Conservation (phyloP, 73 alveolate species). For the Paramecium biaurelia region DNA sequence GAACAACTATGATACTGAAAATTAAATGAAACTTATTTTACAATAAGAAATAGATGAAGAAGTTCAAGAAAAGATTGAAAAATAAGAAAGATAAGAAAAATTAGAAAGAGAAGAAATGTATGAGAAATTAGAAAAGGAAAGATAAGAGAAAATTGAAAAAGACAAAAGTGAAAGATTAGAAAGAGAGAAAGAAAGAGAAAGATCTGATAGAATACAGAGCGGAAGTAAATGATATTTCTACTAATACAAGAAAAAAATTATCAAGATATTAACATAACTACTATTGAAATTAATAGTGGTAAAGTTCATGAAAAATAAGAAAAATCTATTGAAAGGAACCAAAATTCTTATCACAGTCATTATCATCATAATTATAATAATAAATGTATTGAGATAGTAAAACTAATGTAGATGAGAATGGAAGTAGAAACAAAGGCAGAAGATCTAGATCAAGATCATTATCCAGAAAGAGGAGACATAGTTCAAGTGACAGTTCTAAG, state of each 20-base stretch:
- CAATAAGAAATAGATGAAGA: neutral
- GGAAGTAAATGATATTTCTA: neutral
- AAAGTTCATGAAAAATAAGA: neutral
- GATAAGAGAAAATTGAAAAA: neutral
- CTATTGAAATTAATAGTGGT: neutral
- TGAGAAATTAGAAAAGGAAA: neutral
- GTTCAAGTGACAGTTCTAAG: slow-evolving; percentile 49
- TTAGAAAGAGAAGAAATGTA: neutral
- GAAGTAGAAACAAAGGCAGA: neutral
- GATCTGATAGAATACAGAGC: neutral
- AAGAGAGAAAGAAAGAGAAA: neutral
- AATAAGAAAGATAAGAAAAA: neutral
- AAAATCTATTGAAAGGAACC: neutral
- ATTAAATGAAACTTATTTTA: neutral
- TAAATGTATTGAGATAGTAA: neutral
- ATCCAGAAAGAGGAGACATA: slow-evolving; percentile 10
- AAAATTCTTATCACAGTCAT: neutral
- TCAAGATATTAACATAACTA: neutral
- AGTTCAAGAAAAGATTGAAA: neutral
- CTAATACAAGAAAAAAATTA: neutral
- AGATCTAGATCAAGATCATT: slow-evolving; percentile 27
- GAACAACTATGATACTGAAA: neutral
- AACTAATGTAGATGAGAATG: neutral
- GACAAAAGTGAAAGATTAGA: neutral
- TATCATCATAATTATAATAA: slow-evolving; percentile 1